These are phyloP conservation scores for Calendula officinalis DNA, from an alignment of 129 eudicot species.

Conservation along the genomic window DNA sequence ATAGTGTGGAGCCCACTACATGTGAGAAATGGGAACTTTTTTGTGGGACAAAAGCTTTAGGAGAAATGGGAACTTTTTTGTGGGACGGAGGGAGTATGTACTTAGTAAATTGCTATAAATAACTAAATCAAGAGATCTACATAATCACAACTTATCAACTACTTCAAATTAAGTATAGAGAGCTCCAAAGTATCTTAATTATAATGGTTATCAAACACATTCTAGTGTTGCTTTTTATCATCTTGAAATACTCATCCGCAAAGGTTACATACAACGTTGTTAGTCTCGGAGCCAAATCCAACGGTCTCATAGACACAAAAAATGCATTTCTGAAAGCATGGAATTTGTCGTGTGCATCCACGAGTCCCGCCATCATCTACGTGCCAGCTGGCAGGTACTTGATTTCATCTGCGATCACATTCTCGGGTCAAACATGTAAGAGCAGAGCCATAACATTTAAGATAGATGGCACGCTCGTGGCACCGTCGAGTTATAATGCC, in stretches of 20 bases:
- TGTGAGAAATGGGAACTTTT: too few relatives aligned
- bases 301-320: constrained; percentile 21
- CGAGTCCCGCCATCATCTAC: constrained; percentile 11
- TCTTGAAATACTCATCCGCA: constrained; percentile 11
- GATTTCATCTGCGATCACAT: constrained; percentile 22
- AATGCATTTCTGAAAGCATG: constrained; percentile 29
- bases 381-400: constrained; percentile 30
- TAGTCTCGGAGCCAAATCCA: constrained; percentile 26
- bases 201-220: constrained; percentile 8
- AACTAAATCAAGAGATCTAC: neutral
- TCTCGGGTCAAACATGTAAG: constrained; percentile 28
- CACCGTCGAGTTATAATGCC: constrained; percentile 19
- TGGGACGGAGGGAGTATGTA: too few relatives aligned
- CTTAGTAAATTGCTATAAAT: constrained; percentile 7
- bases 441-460: constrained; percentile 23
- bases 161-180: neutral
- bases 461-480: constrained; percentile 30
- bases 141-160: neutral
- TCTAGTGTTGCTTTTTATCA: constrained; percentile 11
- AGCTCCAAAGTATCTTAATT: neutral
- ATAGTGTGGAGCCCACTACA: too few relatives aligned
- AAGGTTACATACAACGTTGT: constrained; percentile 28
- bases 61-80: too few relatives aligned
- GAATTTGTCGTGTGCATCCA: constrained; percentile 24
- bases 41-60: too few relatives aligned